Evolutionary conservation across 768 basidiomycete species (phyloP).

Genomic region (Rubroboletus satanas): DNA sequence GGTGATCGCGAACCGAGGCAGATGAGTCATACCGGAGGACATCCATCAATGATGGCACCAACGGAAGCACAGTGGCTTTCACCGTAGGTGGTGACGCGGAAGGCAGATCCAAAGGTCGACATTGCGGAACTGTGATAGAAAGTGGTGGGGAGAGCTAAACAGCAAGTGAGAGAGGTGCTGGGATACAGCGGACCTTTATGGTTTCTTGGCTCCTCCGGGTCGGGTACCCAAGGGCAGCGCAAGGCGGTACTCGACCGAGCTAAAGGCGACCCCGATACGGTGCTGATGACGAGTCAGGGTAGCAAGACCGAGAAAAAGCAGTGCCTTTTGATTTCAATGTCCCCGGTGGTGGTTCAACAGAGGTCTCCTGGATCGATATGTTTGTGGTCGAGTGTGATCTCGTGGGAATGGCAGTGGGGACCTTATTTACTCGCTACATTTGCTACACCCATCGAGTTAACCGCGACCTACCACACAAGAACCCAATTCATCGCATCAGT

Average conservation of each 20-base stretch:
- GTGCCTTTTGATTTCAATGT: neutral
- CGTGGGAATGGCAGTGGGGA: constrained; percentile 21
- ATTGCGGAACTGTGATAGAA: constrained; percentile 39
- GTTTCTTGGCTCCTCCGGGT: neutral
- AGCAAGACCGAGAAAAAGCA: neutral
- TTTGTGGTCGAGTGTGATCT: neutral
- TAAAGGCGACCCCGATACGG: constrained; percentile 10
- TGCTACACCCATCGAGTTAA: constrained; percentile 2
- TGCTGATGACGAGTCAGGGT: neutral
- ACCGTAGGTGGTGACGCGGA: constrained; percentile 95
- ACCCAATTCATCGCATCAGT: neutral
- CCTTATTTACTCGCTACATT: neutral
- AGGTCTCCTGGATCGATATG: neutral
- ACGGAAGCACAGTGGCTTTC: constrained; percentile 97
- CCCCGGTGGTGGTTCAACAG: neutral
- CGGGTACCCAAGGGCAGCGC: constrained; percentile 8
- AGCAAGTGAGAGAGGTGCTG: neutral
- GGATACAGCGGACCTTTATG: constrained; percentile 21
- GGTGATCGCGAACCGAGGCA: constrained; percentile 5
- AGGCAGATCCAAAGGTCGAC: constrained; percentile 91
- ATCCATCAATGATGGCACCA: constrained; percentile 96
- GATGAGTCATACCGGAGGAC: constrained; percentile 72
- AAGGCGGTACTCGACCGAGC: constrained; percentile 25
- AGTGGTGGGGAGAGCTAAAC: constrained; percentile 13
- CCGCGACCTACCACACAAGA: neutral